Percentiles rank a stretch among this genome's conserved stretches.
Conservation (phyloP, 2,329 filamentous ascomycete species). For the Stagonosporopsis vannaccii region DNA sequence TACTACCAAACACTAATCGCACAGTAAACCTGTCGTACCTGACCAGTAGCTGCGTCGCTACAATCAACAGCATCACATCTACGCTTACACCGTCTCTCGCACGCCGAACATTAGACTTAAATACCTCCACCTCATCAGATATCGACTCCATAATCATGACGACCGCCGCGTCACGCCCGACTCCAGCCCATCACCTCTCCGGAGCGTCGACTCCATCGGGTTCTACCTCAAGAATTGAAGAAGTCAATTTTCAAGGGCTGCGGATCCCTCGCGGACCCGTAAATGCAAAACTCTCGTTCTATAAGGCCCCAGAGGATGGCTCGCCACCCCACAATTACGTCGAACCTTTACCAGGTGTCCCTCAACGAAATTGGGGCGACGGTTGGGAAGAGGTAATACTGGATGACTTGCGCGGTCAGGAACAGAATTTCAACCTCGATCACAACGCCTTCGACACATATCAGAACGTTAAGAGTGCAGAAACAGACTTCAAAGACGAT, state of each 20-base stretch:
- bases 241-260: conserved; percentile 43
- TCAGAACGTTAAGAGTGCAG: conserved; percentile 63
- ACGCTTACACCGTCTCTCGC: conserved; percentile 2
- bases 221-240: conserved; percentile 33
- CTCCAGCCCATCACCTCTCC: conserved; percentile 52
- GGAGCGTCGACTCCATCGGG: conserved; percentile 29
- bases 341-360: conserved; percentile 67
- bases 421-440: conserved; percentile 72
- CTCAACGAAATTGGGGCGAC: conserved; percentile 69
- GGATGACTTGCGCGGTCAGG: conserved; percentile 75
- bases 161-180: conserved; percentile 52
- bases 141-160: conserved; percentile 46
- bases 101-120: conserved; percentile 5
- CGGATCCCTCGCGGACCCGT: conserved; percentile 40
- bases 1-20: conserved; percentile 9
- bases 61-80: conserved; percentile 6
- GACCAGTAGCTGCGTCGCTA: conserved; percentile 9
- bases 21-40: background rate
- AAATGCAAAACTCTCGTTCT: conserved; percentile 38
- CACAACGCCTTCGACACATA: conserved; percentile 77
- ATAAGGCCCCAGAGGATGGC: conserved; percentile 38
- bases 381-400: conserved; percentile 63
- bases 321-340: conserved; percentile 59
- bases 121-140: background rate
- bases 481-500: conserved; percentile 70